A percentile compares a stretch with the other conserved stretches of the same genome.
Conservation (phyloP, 1,284 basidiomycete species). For the Wolfiporia cocos region DNA sequence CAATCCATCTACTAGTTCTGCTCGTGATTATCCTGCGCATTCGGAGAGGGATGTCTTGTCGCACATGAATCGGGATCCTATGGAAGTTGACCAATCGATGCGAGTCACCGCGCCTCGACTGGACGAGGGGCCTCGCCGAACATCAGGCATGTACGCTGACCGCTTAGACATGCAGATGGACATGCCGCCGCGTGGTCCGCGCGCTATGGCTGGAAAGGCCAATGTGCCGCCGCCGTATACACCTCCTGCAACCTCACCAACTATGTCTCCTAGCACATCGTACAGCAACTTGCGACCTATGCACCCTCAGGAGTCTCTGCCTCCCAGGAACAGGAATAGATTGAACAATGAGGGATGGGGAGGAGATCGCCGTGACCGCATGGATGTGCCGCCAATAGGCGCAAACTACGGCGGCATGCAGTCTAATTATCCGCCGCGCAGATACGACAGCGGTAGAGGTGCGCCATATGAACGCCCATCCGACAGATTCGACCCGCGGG, state of each 20-base stretch:
- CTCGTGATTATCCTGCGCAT: constrained; percentile 4
- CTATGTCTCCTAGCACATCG: constrained; percentile 1
- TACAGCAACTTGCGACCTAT: constrained; percentile 1
- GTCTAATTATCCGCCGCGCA: neutral
- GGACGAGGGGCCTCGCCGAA: constrained; percentile 9
- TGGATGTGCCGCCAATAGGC: neutral
- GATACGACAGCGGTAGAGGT: neutral
- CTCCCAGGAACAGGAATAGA: neutral
- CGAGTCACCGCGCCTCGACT: constrained; percentile 5
- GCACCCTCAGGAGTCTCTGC: neutral
- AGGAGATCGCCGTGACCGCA: neutral
- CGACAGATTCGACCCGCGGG: neutral
- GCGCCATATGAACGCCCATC: neutral
- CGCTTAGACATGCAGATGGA: constrained; percentile 21
- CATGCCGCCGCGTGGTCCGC: constrained; percentile 29
- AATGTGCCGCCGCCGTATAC: constrained; percentile 2
- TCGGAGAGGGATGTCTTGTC: constrained; percentile 15
- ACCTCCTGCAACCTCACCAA: constrained; percentile 4
- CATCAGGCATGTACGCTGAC: constrained; percentile 20
- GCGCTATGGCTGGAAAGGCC: constrained; percentile 29
- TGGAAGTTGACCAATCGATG: no score
- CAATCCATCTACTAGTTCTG: constrained; percentile 2
- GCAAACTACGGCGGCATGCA: neutral
- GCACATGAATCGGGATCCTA: constrained; percentile 24
- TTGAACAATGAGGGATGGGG: neutral